A percentile compares a stretch with the other conserved stretches of the same genome.
Evolutionary conservation across 805 yeast genomes (phyloP).

Genomic region (Candida morakotiae): DNA sequence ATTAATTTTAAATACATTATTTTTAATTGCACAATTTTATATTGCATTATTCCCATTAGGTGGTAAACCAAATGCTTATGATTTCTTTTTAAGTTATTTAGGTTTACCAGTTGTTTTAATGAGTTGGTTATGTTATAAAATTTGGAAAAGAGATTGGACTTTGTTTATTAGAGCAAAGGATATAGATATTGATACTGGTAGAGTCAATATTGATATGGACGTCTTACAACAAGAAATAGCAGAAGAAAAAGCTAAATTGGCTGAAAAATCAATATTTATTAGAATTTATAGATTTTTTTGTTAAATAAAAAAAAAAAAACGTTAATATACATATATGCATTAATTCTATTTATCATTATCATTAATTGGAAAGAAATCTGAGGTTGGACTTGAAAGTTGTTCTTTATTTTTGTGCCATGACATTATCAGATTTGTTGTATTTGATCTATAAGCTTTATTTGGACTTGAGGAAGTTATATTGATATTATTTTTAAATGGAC

Average conservation of each 20-base stretch:
- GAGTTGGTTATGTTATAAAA: slow-evolving; percentile 28
- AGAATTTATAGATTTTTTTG: slow-evolving; percentile 30
- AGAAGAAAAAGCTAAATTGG: slow-evolving; percentile 26
- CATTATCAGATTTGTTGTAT: slow-evolving; percentile 31
- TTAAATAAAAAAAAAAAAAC: slow-evolving; percentile 2
- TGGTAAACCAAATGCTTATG: slow-evolving; percentile 24
- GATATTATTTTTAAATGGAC: slow-evolving; percentile 8
- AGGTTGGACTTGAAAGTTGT: slow-evolving; percentile 20
- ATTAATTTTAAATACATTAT: slow-evolving; percentile 43
- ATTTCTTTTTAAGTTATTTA: slow-evolving; percentile 28
- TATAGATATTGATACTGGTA: slow-evolving; percentile 33
- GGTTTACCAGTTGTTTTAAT: slow-evolving; percentile 29
- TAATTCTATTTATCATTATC: neutral
- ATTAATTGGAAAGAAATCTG: slow-evolving; percentile 22
- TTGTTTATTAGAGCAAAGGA: slow-evolving; percentile 24
- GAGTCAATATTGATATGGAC: slow-evolving; percentile 29
- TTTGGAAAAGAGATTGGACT: slow-evolving; percentile 23
- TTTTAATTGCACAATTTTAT: slow-evolving; percentile 62
- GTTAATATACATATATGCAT: neutral
- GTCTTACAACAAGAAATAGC: slow-evolving; percentile 31
- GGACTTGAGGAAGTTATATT: slow-evolving; percentile 27
- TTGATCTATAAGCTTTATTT: slow-evolving; percentile 29
- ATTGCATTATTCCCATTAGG: slow-evolving; percentile 60
- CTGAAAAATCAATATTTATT: slow-evolving; percentile 20
- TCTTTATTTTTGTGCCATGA: slow-evolving; percentile 16